Evolutionary conservation across 2,329 filamentous ascomycete genomes (phyloP).

Genomic region (Aureobasidium sp.): DNA sequence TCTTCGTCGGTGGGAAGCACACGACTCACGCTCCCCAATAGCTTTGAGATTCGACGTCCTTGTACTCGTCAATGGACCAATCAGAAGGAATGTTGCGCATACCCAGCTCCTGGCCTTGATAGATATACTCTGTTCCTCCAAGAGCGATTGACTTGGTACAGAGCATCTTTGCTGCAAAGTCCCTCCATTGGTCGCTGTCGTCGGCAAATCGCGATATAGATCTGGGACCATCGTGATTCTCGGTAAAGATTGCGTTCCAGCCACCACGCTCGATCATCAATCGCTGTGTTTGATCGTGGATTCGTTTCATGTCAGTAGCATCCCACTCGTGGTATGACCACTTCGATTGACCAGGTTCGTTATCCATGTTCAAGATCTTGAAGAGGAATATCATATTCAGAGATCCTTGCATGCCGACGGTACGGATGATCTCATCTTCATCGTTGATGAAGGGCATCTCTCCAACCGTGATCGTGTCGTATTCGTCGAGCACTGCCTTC

Average conservation of each 20-base stretch:
- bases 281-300: conserved; percentile 23
- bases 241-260: conserved; percentile 60
- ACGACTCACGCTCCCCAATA: background rate
- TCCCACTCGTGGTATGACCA: conserved; percentile 13
- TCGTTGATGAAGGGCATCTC: conserved; percentile 45
- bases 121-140: conserved; percentile 59
- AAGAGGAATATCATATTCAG: conserved; percentile 71
- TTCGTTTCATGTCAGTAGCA: conserved; percentile 23
- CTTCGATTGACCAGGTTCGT: conserved; percentile 38
- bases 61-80: conserved; percentile 60
- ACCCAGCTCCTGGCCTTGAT: conserved; percentile 63
- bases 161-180: conserved; percentile 53
- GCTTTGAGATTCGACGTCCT: conserved; percentile 50
- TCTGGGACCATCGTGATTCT: conserved; percentile 60
- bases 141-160: conserved; percentile 52
- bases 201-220: conserved; percentile 48
- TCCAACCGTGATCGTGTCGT: conserved; percentile 46
- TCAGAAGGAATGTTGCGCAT: conserved; percentile 57
- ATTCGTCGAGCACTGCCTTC: conserved; percentile 39
- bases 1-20: too few relatives aligned
- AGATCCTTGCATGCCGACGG: conserved; percentile 44
- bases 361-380: conserved; percentile 39
- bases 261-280: conserved; percentile 53
- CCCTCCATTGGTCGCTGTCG: conserved; percentile 44
- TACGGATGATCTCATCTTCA: conserved; percentile 44